phyloP scores from a whole-genome alignment of 768 basidiomycete species.

The Tylopilus plumbeoviolaceoides region DNA sequence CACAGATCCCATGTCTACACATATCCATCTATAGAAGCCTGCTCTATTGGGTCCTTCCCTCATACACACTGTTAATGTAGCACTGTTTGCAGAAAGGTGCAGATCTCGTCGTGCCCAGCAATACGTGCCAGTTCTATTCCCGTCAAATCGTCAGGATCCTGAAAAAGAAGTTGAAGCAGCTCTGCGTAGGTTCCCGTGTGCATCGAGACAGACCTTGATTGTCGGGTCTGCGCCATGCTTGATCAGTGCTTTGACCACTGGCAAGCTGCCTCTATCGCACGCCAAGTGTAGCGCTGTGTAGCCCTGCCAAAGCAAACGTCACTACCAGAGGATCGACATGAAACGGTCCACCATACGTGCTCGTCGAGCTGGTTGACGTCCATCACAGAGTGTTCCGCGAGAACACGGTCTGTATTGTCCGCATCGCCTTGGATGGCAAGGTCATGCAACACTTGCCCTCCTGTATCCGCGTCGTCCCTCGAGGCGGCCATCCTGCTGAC shows the following conservation, averaged over 20 bases:
- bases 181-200: background rate
- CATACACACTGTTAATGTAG: constrained; percentile 17
- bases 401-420: constrained; percentile 39
- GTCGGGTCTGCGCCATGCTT: constrained; percentile 57
- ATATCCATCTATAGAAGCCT: constrained; percentile 7
- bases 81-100: constrained; percentile 24
- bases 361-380: constrained; percentile 64
- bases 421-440: constrained; percentile 58
- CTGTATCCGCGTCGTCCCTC: constrained; percentile 31
- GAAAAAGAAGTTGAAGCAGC: constrained; percentile 9
- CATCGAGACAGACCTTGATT: constrained; percentile 49
- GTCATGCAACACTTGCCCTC: constrained; percentile 50
- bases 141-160: constrained; percentile 69
- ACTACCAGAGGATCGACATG: constrained; percentile 1
- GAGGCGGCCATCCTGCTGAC: constrained; percentile 59
- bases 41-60: too few relatives aligned
- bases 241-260: constrained; percentile 56
- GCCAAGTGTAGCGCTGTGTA: constrained; percentile 88
- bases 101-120: constrained; percentile 55
- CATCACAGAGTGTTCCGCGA: constrained; percentile 38
- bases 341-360: constrained; percentile 53
- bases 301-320: constrained; percentile 47
- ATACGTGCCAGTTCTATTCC: constrained; percentile 57
- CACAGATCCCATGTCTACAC: background rate
- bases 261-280: constrained; percentile 69